phyloP scores from a whole-genome alignment of 257 asterid species.

The Nicotiana attenuata region DNA sequence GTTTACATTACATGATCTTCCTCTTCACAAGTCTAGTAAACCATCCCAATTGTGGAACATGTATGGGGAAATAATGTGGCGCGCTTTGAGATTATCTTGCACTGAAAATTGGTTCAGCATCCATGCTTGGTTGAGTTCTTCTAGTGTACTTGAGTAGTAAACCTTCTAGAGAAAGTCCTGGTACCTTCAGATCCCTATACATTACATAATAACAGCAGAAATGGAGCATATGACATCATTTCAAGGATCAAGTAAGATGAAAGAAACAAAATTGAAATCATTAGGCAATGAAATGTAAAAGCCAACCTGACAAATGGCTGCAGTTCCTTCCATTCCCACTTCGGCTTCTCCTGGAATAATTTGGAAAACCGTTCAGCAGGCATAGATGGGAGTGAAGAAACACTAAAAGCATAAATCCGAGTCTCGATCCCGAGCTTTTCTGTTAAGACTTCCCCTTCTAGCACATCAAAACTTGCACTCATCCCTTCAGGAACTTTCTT shows the following conservation, averaged over 20 bases:
- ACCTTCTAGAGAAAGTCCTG: constrained; percentile 86
- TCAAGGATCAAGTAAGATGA: neutral
- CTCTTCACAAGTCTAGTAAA: neutral
- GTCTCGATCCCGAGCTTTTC: constrained; percentile 75
- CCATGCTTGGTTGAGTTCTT: constrained; percentile 62
- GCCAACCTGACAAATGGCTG: constrained; percentile 73
- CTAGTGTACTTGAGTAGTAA: constrained; percentile 85
- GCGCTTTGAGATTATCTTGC: constrained; percentile 42
- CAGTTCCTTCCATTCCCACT: constrained; percentile 93
- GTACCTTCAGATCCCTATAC: constrained; percentile 74
- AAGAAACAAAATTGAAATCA: neutral
- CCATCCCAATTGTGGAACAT: neutral
- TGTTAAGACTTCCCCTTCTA: constrained; percentile 82
- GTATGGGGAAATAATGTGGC: neutral
- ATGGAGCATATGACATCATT: neutral
- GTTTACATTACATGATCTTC: neutral
- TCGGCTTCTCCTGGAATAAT: constrained; percentile 58
- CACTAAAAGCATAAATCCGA: constrained; percentile 59
- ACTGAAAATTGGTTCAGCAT: constrained; percentile 75
- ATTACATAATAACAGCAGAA: constrained; percentile 7
- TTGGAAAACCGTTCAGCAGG: constrained; percentile 66
- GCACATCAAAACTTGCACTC: constrained; percentile 52
- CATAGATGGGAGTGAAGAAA: constrained; percentile 62
- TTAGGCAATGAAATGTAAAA: neutral
- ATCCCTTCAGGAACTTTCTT: constrained; percentile 65